These are phyloP conservation scores for Debaryomyces prosopidis DNA, from an alignment of 805 yeast genomes.

Conservation along the genomic window DNA sequence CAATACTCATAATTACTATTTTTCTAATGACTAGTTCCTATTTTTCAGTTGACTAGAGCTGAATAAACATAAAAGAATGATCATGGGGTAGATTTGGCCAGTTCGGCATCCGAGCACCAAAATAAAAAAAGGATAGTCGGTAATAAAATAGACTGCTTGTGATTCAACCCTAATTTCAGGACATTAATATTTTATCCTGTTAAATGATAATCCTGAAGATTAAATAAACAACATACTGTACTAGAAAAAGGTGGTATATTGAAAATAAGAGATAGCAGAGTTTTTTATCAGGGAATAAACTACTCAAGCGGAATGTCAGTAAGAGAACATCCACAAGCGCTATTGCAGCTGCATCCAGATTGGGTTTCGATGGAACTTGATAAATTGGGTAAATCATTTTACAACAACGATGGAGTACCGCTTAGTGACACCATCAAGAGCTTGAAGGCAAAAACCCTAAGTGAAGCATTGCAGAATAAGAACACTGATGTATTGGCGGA, in stretches of 20 bases:
- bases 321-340: not conserved
- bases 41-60: too few species aligned
- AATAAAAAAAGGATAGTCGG: too few species aligned
- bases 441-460: conserved; percentile 37
- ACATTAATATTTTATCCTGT: too few species aligned
- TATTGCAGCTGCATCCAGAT: conserved; percentile 29
- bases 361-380: conserved; percentile 55
- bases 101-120: too few species aligned
- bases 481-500: conserved; percentile 22
- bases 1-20: not conserved
- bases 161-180: too few species aligned
- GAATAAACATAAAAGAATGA: too few species aligned
- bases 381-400: conserved; percentile 47
- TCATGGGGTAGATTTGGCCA: too few species aligned
- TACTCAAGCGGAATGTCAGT: not conserved
- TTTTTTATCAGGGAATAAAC: not conserved
- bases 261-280: not conserved
- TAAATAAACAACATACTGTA: too few species aligned
- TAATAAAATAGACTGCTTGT: too few species aligned
- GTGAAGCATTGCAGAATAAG: conserved; percentile 37
- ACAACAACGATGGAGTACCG: conserved; percentile 40
- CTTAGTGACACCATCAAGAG: conserved; percentile 37
- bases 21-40: too few species aligned
- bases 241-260: too few species aligned
- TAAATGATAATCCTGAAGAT: too few species aligned